These are phyloP conservation scores for Gracilaria gracilis DNA, from an alignment of 23 red algal species.

Conservation along the genomic window DNA sequence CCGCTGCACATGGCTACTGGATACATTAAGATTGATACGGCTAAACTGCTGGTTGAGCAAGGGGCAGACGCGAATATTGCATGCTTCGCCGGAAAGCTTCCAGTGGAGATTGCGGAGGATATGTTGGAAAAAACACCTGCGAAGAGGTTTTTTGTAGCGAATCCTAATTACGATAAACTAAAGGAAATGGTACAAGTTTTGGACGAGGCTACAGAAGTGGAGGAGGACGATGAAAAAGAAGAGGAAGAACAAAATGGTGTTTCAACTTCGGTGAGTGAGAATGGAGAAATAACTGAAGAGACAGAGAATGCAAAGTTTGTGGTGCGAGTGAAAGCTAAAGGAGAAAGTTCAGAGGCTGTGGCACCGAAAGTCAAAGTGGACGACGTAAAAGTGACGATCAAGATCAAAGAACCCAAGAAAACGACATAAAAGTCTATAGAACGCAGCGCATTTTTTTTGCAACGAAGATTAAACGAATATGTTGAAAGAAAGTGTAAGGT, in stretches of 20 bases:
- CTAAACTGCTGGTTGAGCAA: constrained; percentile 39
- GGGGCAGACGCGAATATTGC: constrained; percentile 78
- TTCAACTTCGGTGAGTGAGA: constrained; percentile 2
- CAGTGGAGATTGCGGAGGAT: constrained; percentile 77
- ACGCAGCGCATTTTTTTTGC: neutral
- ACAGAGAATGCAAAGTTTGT: constrained; percentile 59
- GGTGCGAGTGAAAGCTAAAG: constrained; percentile 60
- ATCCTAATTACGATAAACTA: constrained; percentile 42
- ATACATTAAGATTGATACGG: constrained; percentile 86
- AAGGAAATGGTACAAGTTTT: constrained; percentile 70
- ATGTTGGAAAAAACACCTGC: constrained; percentile 66
- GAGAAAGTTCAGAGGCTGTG: neutral
- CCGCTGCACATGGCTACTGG: constrained; percentile 98
- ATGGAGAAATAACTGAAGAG: constrained; percentile 49
- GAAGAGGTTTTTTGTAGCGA: constrained; percentile 70
- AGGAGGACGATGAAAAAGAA: constrained; percentile 65
- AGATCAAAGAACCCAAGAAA: constrained; percentile 43
- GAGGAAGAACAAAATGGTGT: constrained; percentile 18
- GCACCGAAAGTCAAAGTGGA: constrained; percentile 16
- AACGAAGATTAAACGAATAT: neutral
- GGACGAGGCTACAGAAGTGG: constrained; percentile 63
- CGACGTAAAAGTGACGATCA: constrained; percentile 64
- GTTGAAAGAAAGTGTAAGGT: neutral
- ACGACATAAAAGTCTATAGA: neutral
- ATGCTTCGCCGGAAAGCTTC: constrained; percentile 51